Evolutionary conservation across 179 eudicot genomes (phyloP).

Genomic region (Monotropa hypopitys): DNA sequence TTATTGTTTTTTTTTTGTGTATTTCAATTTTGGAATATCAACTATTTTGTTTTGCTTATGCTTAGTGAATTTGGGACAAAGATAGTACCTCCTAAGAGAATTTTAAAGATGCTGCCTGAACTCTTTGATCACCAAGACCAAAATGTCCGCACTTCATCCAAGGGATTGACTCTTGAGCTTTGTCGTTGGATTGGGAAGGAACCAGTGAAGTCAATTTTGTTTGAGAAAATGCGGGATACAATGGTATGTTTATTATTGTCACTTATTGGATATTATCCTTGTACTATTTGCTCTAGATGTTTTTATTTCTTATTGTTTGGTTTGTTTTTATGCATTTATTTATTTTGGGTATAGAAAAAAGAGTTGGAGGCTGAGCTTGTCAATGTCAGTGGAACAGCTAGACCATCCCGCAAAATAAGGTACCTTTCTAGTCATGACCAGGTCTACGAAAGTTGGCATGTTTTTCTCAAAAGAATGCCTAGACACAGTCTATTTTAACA

Average conservation of each 20-base stretch:
- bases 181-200: conserved; percentile 99
- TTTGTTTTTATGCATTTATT: neutral
- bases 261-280: neutral
- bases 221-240: conserved; percentile 98
- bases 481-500: neutral
- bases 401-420: conserved; percentile 95
- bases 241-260: conserved; percentile 44
- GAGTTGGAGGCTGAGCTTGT: conserved; percentile 96
- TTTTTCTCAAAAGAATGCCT: neutral
- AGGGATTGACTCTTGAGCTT: conserved; percentile 91
- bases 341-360: conserved; percentile 51
- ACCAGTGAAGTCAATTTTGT: conserved; percentile 86
- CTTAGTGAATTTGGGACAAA: conserved; percentile 92
- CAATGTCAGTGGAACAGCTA: conserved; percentile 75
- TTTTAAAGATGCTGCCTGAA: conserved; percentile 97
- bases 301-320: neutral
- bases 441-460: neutral
- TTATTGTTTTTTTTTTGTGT: neutral
- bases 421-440: conserved; percentile 10
- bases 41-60: conserved; percentile 2
- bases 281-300: neutral
- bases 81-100: conserved; percentile 88
- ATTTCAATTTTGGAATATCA: neutral
- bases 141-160: conserved; percentile 95
- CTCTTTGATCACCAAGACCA: conserved; percentile 99